phyloP scores from a whole-genome alignment of 192 early-diverging fungal genomes.

The Gaertneriomyces semiglobifer region DNA sequence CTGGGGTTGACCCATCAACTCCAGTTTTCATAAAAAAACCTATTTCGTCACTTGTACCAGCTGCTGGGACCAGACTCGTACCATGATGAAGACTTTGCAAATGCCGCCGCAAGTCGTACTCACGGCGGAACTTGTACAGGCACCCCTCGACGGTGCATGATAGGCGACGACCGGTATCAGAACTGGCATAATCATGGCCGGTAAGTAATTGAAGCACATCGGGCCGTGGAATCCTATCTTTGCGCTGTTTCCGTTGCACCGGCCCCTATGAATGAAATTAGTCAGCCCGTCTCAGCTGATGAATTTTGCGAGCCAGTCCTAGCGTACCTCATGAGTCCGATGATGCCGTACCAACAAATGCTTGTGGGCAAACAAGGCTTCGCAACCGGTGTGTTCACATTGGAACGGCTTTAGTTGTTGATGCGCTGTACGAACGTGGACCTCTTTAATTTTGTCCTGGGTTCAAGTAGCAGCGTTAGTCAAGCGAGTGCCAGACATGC shows the following conservation, averaged over 20 bases:
- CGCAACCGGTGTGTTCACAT: conserved; percentile 16
- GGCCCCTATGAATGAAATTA: not conserved
- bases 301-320: not conserved
- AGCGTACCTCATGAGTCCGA: conserved; percentile 8
- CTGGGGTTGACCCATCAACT: not conserved
- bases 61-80: too few species aligned
- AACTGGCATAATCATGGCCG: conserved; percentile 13
- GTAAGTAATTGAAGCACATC: conserved; percentile 16
- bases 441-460: conserved; percentile 3
- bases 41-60: too few species aligned
- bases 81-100: conserved; percentile 25
- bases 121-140: conserved; percentile 9
- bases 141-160: conserved; percentile 13
- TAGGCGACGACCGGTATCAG: conserved; percentile 7
- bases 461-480: not conserved
- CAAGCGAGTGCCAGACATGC: not conserved
- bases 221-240: conserved; percentile 18
- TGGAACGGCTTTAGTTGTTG: conserved; percentile 7
- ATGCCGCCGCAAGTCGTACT: conserved; percentile 25
- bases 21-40: not conserved
- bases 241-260: conserved; percentile 10
- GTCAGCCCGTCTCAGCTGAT: not conserved
- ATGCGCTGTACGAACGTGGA: conserved; percentile 17
- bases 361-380: conserved; percentile 16
- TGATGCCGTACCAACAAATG: conserved; percentile 20